These are phyloP conservation scores for Heliocybe sulcata DNA, from an alignment of 1,284 basidiomycete species.

Conservation along the genomic window DNA sequence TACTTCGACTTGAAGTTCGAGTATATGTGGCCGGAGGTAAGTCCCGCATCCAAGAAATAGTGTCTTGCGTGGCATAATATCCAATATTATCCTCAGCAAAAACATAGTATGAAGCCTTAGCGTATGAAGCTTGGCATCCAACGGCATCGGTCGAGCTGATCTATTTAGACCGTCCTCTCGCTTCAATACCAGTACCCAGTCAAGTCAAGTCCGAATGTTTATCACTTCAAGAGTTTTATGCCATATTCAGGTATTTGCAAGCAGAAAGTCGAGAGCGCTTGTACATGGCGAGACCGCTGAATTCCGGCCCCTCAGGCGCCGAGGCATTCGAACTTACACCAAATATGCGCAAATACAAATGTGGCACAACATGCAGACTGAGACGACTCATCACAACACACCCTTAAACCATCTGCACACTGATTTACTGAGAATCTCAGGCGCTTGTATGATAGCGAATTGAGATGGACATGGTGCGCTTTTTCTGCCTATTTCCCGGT, in stretches of 20 bases:
- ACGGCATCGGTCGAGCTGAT: too few relatives aligned
- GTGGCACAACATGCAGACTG: background rate
- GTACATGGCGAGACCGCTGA: background rate
- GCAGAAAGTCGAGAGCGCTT: background rate
- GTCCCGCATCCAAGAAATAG: too few relatives aligned
- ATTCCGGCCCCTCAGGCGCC: background rate
- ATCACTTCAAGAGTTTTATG: background rate
- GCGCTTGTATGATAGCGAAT: background rate
- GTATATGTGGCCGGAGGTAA: too few relatives aligned
- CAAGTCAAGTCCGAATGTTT: background rate
- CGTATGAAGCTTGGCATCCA: too few relatives aligned
- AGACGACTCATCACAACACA: background rate
- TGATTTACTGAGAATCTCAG: background rate
- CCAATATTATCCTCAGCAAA: too few relatives aligned
- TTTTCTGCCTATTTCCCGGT: background rate
- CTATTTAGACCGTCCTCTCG: too few relatives aligned
- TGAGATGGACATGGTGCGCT: background rate
- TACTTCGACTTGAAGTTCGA: too few relatives aligned
- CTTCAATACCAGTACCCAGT: too few relatives aligned
- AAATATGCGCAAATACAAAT: background rate
- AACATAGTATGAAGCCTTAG: too few relatives aligned
- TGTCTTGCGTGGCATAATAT: too few relatives aligned
- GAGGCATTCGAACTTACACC: background rate
- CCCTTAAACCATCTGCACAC: background rate
- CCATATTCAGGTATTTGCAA: background rate